Evolutionary conservation across 2,329 filamentous ascomycete genomes (phyloP).

Genomic region (Pleomassaria siparia): DNA sequence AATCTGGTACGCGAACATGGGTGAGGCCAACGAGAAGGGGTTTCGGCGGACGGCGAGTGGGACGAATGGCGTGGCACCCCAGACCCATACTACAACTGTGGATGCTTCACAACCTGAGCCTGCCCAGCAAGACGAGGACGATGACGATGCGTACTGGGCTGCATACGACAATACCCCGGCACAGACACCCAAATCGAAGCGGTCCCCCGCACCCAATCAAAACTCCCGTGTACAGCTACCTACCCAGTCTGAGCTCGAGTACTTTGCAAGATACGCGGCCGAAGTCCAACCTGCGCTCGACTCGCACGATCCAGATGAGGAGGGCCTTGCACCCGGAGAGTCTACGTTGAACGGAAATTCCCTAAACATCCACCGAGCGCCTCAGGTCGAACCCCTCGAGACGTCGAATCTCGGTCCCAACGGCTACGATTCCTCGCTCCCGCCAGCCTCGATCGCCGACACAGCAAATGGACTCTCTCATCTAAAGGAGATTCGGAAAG

Average conservation of each 20-base stretch:
- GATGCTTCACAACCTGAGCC: constrained; percentile 15
- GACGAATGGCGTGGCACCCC: constrained; percentile 17
- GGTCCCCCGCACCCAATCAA: constrained; percentile 61
- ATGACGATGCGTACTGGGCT: constrained; percentile 82
- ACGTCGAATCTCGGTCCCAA: constrained; percentile 37
- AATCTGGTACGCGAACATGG: constrained; percentile 59
- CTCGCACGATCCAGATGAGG: constrained; percentile 78
- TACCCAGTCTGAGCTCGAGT: constrained; percentile 63
- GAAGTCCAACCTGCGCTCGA: constrained; percentile 80
- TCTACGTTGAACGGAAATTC: constrained; percentile 59
- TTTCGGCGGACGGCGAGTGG: constrained; percentile 29
- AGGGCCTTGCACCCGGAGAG: constrained; percentile 46
- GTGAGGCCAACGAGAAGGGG: constrained; percentile 61
- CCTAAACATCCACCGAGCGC: constrained; percentile 44
- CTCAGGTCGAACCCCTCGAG: constrained; percentile 48
- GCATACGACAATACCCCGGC: constrained; percentile 69
- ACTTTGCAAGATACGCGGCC: constrained; percentile 74
- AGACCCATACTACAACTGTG: constrained; percentile 1
- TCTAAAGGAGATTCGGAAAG: constrained; percentile 9
- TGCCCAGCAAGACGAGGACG: constrained; percentile 59
- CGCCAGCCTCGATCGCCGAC: constrained; percentile 5
- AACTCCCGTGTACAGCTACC: constrained; percentile 40
- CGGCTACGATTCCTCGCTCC: constrained; percentile 37
- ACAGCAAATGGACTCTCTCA: not conserved
- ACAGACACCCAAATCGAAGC: constrained; percentile 49